These are phyloP conservation scores for Floccularia luteovirens DNA, from an alignment of 768 basidiomycete species.

Conservation along the genomic window DNA sequence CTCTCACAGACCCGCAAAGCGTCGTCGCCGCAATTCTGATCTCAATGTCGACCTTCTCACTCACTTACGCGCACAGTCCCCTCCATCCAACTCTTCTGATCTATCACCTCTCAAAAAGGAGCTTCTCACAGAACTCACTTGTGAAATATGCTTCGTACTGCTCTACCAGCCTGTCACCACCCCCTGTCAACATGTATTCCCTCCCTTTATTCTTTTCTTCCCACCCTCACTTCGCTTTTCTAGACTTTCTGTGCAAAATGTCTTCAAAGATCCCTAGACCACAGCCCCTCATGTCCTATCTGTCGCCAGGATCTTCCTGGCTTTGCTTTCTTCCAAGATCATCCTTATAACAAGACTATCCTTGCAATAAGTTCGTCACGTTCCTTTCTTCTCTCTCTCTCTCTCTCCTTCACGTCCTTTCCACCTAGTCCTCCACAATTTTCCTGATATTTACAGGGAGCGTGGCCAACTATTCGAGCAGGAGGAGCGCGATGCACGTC, in stretches of 20 bases:
- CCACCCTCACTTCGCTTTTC: slow-evolving; percentile 8
- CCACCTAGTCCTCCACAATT: slow-evolving; percentile 57
- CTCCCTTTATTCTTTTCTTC: slow-evolving; percentile 5
- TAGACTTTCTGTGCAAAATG: slow-evolving; percentile 91
- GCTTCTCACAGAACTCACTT: slow-evolving; percentile 64
- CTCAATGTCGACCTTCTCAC: slow-evolving; percentile 25
- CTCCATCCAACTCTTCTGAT: slow-evolving; percentile 13
- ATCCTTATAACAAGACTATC: slow-evolving; percentile 65
- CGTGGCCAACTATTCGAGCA: slow-evolving; percentile 56
- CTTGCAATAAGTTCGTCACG: slow-evolving; percentile 53
- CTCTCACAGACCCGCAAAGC: slow-evolving; percentile 18
- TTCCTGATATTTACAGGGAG: slow-evolving; percentile 55
- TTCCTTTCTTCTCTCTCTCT: slow-evolving; percentile 1
- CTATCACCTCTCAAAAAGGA: slow-evolving; percentile 48
- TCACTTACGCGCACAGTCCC: slow-evolving; percentile 24
- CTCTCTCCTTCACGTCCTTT: slow-evolving; percentile 4
- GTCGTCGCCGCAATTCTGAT: slow-evolving; percentile 14
- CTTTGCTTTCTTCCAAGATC: slow-evolving; percentile 74
- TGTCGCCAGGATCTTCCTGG: slow-evolving; percentile 77
- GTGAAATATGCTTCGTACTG: slow-evolving; percentile 86
- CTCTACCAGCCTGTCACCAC: slow-evolving; percentile 86
- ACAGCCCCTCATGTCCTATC: slow-evolving; percentile 74
- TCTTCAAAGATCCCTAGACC: slow-evolving; percentile 86
- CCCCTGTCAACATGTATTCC: slow-evolving; percentile 87
- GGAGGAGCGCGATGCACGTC: slow-evolving; percentile 70